Evolutionary conservation across 768 basidiomycete genomes (phyloP).

Genomic region (Cyclocybe aegerita): DNA sequence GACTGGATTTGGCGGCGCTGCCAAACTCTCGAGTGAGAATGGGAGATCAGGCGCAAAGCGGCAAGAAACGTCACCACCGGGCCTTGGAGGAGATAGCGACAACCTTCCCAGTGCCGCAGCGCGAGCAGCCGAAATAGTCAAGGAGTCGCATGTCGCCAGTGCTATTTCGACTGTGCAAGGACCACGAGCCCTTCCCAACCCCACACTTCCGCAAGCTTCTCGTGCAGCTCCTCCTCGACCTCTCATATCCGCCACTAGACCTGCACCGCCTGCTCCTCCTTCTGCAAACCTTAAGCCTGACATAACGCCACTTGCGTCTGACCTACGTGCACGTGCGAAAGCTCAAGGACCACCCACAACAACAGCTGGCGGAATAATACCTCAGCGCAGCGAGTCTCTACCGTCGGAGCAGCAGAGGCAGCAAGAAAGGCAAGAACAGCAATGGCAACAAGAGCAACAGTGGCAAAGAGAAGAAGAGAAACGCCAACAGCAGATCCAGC

Average conservation of each 20-base stretch:
- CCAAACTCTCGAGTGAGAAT: constrained; percentile 32
- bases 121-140: constrained; percentile 63
- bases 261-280: constrained; percentile 70
- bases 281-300: constrained; percentile 40
- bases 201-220: constrained; percentile 26
- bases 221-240: constrained; percentile 29
- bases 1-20: constrained; percentile 82
- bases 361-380: constrained; percentile 22
- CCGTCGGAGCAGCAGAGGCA: constrained; percentile 21
- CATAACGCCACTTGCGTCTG: constrained; percentile 60
- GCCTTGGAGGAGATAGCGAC: constrained; percentile 40
- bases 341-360: constrained; percentile 47
- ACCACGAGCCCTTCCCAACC: constrained; percentile 27
- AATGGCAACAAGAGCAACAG: constrained; percentile 30
- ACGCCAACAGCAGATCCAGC: constrained; percentile 21
- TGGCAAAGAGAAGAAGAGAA: constrained; percentile 18
- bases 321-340: constrained; percentile 64
- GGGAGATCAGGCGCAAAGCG: constrained; percentile 30
- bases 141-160: constrained; percentile 44
- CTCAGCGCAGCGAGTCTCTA: constrained; percentile 54
- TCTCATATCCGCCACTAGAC: constrained; percentile 49
- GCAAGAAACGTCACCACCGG: constrained; percentile 42
- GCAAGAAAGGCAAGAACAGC: constrained; percentile 28
- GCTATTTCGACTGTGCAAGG: constrained; percentile 32
- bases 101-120: constrained; percentile 48